A percentile compares a stretch with the other conserved stretches of the same genome.
phyloP scores from a whole-genome alignment of 2,329 filamentous ascomycete species.

The Pseudogymnoascus sp. region DNA sequence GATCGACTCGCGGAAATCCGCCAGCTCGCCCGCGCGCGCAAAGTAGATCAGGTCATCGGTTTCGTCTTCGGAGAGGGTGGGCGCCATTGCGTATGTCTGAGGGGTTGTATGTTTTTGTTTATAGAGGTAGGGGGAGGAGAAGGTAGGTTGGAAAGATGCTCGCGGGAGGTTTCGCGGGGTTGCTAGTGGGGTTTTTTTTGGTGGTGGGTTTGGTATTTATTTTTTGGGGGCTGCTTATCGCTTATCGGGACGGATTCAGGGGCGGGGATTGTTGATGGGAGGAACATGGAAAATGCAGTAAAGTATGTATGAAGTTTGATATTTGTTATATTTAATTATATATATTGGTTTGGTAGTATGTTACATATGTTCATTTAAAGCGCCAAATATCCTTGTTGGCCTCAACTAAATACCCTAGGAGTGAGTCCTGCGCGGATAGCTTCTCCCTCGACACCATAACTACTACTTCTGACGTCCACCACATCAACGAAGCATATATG shows the following conservation, averaged over 20 bases:
- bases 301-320: neutral
- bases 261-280: neutral
- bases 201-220: conserved; percentile 3
- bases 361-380: neutral
- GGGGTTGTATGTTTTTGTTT: neutral
- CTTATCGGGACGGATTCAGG: neutral
- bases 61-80: conserved; percentile 63
- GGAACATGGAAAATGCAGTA: neutral
- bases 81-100: conserved; percentile 21
- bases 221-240: conserved; percentile 7
- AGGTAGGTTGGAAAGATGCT: neutral
- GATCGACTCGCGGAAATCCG: conserved; percentile 58
- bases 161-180: neutral
- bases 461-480: neutral
- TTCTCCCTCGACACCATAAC: neutral
- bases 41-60: conserved; percentile 91
- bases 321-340: neutral
- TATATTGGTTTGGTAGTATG: neutral
- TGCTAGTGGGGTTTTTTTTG: conserved; percentile 4
- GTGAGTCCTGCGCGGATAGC: neutral
- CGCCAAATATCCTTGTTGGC: neutral
- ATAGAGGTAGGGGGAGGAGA: neutral
- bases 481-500: conserved; percentile 30
- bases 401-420: neutral
- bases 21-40: conserved; percentile 68